Conservation (phyloP, 345 rosid species). For the Cardamine chenopodiifolia region DNA sequence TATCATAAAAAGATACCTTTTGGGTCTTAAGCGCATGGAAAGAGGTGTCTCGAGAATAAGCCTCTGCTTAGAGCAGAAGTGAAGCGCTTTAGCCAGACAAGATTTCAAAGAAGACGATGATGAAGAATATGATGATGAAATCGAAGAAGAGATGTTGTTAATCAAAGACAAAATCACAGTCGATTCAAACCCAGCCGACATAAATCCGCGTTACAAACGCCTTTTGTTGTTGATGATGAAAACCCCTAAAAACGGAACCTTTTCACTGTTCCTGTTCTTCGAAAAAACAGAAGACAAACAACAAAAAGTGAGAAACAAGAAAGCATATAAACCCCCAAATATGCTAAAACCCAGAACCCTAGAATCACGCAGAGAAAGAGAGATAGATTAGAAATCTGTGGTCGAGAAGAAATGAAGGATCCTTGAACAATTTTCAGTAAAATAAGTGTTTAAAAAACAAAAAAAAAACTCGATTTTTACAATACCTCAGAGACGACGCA, state of each 20-base stretch:
- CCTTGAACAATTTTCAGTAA: conserved; percentile 39
- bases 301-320: conserved; percentile 9
- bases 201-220: conserved; percentile 58
- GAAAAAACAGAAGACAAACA: conserved; percentile 16
- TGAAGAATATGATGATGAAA: conserved; percentile 19
- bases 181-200: conserved; percentile 86
- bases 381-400: conserved; percentile 38
- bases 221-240: background rate
- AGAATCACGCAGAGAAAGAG: conserved; percentile 7
- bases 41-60: conserved; percentile 51
- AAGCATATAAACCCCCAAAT: conserved; percentile 18
- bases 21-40: conserved; percentile 97
- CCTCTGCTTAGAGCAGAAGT: conserved; percentile 71
- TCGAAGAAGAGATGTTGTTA: conserved; percentile 58
- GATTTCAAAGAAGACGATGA: conserved; percentile 15
- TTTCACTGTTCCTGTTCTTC: conserved; percentile 35
- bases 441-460: conserved; percentile 23
- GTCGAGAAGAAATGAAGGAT: conserved; percentile 37
- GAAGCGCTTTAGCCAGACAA: conserved; percentile 46
- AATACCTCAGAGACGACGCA: conserved; percentile 32
- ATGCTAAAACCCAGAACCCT: conserved; percentile 48
- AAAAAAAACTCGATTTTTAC: conserved; percentile 28
- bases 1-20: conserved; percentile 48
- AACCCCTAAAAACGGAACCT: conserved; percentile 1
- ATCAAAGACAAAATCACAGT: conserved; percentile 70